Evolutionary conservation across 2,329 filamentous ascomycete genomes (phyloP).

Genomic region (Colletotrichum spinosum): DNA sequence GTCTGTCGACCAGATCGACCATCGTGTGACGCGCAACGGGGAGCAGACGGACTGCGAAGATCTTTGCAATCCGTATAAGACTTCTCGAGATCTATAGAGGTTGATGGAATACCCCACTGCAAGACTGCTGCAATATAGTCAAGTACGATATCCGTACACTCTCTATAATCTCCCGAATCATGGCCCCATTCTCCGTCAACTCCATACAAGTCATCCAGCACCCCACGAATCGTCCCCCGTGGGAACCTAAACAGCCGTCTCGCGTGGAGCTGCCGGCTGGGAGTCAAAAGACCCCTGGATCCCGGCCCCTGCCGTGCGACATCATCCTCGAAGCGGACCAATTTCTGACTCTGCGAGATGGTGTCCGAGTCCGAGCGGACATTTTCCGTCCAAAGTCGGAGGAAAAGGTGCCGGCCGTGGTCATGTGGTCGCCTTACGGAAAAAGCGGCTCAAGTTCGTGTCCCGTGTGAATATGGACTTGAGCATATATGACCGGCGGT

Average conservation of each 20-base stretch:
- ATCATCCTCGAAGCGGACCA: constrained; percentile 17
- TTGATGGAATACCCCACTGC: too few species aligned
- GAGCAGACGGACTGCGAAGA: too few species aligned
- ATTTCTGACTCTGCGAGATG: constrained; percentile 9
- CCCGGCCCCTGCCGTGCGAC: constrained; percentile 14
- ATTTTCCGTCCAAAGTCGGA: constrained; percentile 21
- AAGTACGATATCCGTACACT: not conserved
- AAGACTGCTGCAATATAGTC: too few species aligned
- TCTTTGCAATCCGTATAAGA: too few species aligned
- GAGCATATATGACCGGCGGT: not conserved
- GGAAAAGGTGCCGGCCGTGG: constrained; percentile 12
- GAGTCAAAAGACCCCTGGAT: not conserved
- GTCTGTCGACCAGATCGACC: too few species aligned
- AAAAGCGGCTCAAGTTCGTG: constrained; percentile 6
- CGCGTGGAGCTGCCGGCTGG: constrained; percentile 13
- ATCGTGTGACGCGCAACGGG: too few species aligned
- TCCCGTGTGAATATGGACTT: too few species aligned
- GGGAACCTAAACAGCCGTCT: constrained; percentile 20
- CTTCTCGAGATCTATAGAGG: too few species aligned
- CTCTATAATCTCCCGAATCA: not conserved
- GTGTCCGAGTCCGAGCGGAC: constrained; percentile 18
- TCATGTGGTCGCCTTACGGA: constrained; percentile 26
- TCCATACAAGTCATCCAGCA: constrained; percentile 10
- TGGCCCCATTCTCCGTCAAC: constrained; percentile 23
- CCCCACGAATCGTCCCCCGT: constrained; percentile 10